Conservation (phyloP, 1,139 yeast genomes). For the Sporopachydermia cereana region DNA sequence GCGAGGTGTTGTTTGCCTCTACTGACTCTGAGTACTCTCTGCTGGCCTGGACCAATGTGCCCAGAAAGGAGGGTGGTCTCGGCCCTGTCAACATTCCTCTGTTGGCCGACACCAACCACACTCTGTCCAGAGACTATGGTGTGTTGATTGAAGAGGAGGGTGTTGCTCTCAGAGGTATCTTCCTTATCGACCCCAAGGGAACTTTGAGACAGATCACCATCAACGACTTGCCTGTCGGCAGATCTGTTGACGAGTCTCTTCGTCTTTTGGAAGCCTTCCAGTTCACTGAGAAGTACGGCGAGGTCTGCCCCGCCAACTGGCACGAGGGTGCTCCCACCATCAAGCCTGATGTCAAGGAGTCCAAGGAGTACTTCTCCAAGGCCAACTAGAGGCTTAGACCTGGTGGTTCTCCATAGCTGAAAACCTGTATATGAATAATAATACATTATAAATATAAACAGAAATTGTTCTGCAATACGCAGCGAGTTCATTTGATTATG, state of each 20-base stretch:
- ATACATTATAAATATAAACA: no score
- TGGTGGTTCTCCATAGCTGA: no score
- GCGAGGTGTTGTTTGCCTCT: conserved; percentile 88
- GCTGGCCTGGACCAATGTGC: conserved; percentile 95
- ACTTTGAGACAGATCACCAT: conserved; percentile 88
- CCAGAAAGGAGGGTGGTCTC: conserved; percentile 96
- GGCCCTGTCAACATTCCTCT: conserved; percentile 92
- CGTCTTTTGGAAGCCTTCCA: conserved; percentile 98
- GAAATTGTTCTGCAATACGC: no score
- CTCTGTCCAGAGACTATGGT: conserved; percentile 91
- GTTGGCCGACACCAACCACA: conserved; percentile 93
- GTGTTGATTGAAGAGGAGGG: conserved; percentile 94
- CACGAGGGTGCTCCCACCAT: conserved; percentile 93
- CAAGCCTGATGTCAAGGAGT: conserved; percentile 71
- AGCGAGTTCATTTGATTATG: no score
- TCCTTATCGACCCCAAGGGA: conserved; percentile 95
- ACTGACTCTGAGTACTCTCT: conserved; percentile 97
- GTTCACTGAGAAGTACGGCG: conserved; percentile 96
- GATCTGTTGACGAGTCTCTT: conserved; percentile 94
- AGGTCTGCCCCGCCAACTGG: conserved; percentile 99
- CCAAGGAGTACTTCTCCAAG: conserved; percentile 71
- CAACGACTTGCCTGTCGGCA: conserved; percentile 98
- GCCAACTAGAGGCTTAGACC: conserved; percentile 29
- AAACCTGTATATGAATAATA: no score
- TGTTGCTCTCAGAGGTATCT: conserved; percentile 93